These are phyloP conservation scores for Colletotrichum higginsianum DNA, from an alignment of 2,329 filamentous ascomycete genomes.

Conservation along the genomic window DNA sequence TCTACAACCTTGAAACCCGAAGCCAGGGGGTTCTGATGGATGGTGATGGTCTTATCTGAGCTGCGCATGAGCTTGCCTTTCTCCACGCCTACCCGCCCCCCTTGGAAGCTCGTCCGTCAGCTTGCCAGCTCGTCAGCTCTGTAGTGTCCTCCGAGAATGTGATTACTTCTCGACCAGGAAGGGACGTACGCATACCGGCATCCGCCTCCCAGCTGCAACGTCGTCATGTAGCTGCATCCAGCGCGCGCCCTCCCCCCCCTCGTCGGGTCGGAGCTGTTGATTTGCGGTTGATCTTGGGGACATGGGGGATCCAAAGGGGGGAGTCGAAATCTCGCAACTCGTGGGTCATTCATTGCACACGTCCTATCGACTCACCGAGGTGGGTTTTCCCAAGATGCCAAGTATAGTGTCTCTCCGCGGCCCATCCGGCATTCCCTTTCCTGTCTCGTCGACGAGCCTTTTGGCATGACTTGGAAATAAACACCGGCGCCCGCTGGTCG, in stretches of 20 bases:
- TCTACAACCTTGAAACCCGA: slow-evolving; percentile 9
- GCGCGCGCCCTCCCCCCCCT: background rate
- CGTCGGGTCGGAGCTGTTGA: background rate
- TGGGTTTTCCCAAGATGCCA: slow-evolving; percentile 14
- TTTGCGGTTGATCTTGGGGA: background rate
- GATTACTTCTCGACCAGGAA: background rate
- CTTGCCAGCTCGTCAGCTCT: background rate
- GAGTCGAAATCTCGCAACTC: background rate
- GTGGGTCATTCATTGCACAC: background rate
- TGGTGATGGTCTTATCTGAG: background rate
- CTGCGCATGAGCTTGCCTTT: background rate
- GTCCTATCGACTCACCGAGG: slow-evolving; percentile 9
- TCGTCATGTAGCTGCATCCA: slow-evolving; percentile 2
- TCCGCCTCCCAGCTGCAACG: slow-evolving; percentile 2
- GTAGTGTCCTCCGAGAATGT: background rate
- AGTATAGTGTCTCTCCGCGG: background rate
- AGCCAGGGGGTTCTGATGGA: background rate
- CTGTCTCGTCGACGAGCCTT: too few species aligned
- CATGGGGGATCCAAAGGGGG: background rate
- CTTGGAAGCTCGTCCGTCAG: background rate
- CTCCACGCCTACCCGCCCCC: too few species aligned
- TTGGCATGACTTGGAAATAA: background rate
- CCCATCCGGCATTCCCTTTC: background rate
- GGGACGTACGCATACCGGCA: background rate
- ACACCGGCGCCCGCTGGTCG: background rate